phyloP scores from a whole-genome alignment of 352 stramenopile genomes.

The Pythium phragmitis region DNA sequence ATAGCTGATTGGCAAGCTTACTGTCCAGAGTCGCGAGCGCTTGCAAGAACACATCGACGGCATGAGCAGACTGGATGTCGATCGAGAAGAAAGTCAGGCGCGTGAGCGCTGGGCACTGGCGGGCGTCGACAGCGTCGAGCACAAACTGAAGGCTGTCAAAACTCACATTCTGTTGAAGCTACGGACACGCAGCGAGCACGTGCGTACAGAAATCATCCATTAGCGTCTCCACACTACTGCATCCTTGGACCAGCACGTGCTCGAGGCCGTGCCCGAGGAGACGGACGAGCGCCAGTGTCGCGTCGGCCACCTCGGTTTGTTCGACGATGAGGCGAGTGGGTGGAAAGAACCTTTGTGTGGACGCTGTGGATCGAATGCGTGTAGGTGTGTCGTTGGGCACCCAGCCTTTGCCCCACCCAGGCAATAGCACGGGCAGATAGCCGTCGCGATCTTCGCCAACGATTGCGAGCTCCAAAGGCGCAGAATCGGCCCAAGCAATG shows the following conservation, averaged over 20 bases:
- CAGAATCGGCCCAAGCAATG: not conserved
- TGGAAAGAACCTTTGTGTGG: not conserved
- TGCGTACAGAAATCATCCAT: no score
- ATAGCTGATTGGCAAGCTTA: no score
- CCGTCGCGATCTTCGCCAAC: not conserved
- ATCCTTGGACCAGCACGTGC: no score
- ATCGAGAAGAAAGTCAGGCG: not conserved
- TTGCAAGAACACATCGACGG: no score
- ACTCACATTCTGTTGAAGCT: not conserved
- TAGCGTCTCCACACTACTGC: no score
- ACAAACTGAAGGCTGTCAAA: not conserved
- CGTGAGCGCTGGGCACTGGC: not conserved
- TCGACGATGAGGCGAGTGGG: not conserved
- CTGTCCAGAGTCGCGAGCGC: no score
- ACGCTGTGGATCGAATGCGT: no score
- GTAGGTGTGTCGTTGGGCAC: not conserved
- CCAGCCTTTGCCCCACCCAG: conserved; percentile 1
- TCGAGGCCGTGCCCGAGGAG: no score
- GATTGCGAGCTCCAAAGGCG: not conserved
- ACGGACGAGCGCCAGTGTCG: no score
- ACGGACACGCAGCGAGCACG: not conserved
- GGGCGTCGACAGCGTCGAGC: not conserved
- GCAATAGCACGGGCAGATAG: not conserved
- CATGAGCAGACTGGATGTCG: no score
- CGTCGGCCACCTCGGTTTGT: no score